Base-by-base conservation (phyloP, 345 rosid genomes). In the Lepidium aucheri region DNA sequence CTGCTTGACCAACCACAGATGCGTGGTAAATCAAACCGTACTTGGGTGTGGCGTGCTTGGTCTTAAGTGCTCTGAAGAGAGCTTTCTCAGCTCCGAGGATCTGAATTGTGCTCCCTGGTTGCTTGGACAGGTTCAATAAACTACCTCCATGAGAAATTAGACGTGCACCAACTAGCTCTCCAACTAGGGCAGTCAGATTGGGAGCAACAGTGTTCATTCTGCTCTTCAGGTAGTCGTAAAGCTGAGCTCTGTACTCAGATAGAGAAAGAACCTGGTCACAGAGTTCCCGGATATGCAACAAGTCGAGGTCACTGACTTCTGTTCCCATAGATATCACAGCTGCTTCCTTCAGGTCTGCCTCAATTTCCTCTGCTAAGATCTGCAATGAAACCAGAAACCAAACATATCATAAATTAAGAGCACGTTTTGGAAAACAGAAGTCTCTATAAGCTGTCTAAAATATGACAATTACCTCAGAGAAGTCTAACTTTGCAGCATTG, bases 21-120 rank as follows among this genome's bases (percentile, higher is more conserved):
- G 91, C 96, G 46, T 91, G 95, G 67, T 80, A 87, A 30, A 89
- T 82, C 56, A 92, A 83, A n/a, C 96, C 90, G 13, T 83, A 87
- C 72, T 87, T 87, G 13, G 92, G 98, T 53, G 92, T 84, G 11
- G 89, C 84, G 50, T 90, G 97, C 65, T 90, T 90, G 46, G 94
- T 85, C 84, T 91, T 87, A 61, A 88, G 67, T 28, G 97, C 95
- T 74, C 90, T 83, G 69, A 86, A 90, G 22, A 85, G 87, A 58
- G 91, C 96, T 61, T 91, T 88, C 43, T 86, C 90, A 0, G 96
- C 93, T 15, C 89, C 96, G 22, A 86, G 89, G 42, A 88, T 86
- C 80, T 88, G 91, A 68, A 84, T 60, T 0, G 87, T 85, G 79
- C 91, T 87, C 16, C 96, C 96, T 18, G 96, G 92, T 75, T 84